Base-by-base conservation (phyloP, 805 yeast genomes). In the Zygotorulaspora danielsina region DNA sequence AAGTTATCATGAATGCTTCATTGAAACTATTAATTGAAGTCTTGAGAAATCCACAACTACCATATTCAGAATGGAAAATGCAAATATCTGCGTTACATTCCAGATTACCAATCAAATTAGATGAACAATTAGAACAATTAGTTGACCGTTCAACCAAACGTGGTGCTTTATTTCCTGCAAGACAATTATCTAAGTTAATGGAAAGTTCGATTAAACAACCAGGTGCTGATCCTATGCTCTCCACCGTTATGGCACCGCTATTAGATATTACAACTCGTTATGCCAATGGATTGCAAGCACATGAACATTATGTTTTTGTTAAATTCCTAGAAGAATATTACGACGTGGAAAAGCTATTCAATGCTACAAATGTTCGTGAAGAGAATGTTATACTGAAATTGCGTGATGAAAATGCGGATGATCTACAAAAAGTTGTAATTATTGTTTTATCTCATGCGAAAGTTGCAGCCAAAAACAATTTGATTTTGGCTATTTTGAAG, bases 31-130 rank as follows among this genome's bases (percentile, higher is more conserved):
- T 89, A 54, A 74, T 84, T 46, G 80, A 75, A 39, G 80, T 84
- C 11, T 71, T 94, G 66, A 78, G 83, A 59, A 78, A 87, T 57
- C 82, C 80, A 34, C 80, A 82, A 44, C 73, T 93, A 57, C 99
- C 99, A 36, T 93, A 78, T 65, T 83, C 95, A 24, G 95, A 88
- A 69, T 93, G 98, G 98, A 67, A 65, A 41, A 74, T 78, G 54
- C 84, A 81, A 52, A 78, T 83, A 25, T 86, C 96, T 46, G 96
- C 97, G 16, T 71, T 93, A 55, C 97, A 90, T 64, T 79, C 95
- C 13, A 81, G 98, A 69, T 69, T 93, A 55, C 95, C 97, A 27
- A 59, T 74, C 3, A 77, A 81, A 50, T 73, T 93, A 49, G 95
- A 88, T 59, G 73, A 77, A 36, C 70, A 77, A 32, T 72, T 93